Evolutionary conservation across 2,329 filamentous ascomycete species (phyloP).

Genomic region (Tolypocladium tropicale): DNA sequence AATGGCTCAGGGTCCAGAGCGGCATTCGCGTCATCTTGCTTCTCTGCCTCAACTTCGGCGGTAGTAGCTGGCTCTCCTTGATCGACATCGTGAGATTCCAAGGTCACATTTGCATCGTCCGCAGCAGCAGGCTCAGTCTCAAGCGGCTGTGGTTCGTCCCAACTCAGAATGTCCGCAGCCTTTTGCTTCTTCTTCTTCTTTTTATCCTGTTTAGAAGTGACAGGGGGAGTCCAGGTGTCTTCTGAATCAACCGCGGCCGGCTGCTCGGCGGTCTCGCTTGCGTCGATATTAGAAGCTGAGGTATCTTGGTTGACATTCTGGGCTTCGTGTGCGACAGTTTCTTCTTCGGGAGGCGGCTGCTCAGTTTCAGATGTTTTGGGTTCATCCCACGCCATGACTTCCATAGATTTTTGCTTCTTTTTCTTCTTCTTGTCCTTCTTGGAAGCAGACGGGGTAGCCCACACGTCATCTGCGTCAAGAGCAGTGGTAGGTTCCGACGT

Average conservation of each 20-base stretch:
- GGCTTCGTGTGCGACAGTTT: neutral
- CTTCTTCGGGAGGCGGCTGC: neutral
- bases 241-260: no score
- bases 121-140: neutral
- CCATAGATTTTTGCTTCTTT: neutral
- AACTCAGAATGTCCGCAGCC: no score
- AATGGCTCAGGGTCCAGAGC: slow-evolving; percentile 2
- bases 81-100: neutral
- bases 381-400: neutral
- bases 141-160: neutral
- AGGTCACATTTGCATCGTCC: neutral
- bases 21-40: neutral
- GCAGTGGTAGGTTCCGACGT: no score
- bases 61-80: neutral
- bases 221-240: no score
- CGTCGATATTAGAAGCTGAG: no score
- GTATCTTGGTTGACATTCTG: neutral
- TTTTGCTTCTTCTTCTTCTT: no score
- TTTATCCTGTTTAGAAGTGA: no score
- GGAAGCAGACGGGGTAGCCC: slow-evolving; percentile 1
- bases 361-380: neutral
- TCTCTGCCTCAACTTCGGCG: neutral
- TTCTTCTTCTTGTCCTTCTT: slow-evolving; percentile 5
- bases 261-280: no score
- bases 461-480: slow-evolving; percentile 3